A percentile compares a stretch with the other conserved stretches of the same genome.
These are phyloP conservation scores for Sphaceloma murrayae DNA, from an alignment of 2,329 filamentous ascomycete species.

Conservation along the genomic window DNA sequence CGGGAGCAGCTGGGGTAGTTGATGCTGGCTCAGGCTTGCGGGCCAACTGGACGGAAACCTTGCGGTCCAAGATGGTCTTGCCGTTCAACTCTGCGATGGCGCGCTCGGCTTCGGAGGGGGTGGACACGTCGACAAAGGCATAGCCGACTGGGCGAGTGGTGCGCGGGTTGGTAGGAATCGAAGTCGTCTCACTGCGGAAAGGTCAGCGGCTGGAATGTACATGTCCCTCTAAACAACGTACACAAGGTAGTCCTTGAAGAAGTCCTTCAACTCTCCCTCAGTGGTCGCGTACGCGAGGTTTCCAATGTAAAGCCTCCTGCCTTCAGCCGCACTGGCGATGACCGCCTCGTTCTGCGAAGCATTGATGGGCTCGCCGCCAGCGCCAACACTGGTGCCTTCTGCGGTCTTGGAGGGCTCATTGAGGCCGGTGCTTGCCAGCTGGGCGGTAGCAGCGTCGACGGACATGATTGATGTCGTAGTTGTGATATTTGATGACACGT, in stretches of 20 bases:
- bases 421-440: conserved; percentile 56
- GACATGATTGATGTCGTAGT: conserved; percentile 63
- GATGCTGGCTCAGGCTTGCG: conserved; percentile 86
- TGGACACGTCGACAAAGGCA: conserved; percentile 96
- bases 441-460: conserved; percentile 71
- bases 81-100: conserved; percentile 92
- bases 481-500: conserved; percentile 49
- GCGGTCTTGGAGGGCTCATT: conserved; percentile 46
- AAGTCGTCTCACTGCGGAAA: conserved; percentile 78
- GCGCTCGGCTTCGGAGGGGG: conserved; percentile 85
- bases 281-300: conserved; percentile 99
- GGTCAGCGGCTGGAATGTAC: conserved; percentile 22
- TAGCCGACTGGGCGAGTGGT: conserved; percentile 98
- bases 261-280: conserved; percentile 99
- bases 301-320: conserved; percentile 98
- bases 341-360: conserved; percentile 77
- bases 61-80: conserved; percentile 95
- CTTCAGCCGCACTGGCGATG: conserved; percentile 94
- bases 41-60: conserved; percentile 97
- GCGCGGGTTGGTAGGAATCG: conserved; percentile 98
- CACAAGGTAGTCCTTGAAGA: conserved; percentile 99
- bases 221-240: conserved; percentile 49
- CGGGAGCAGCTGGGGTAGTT: conserved; percentile 66
- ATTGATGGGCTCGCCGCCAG: conserved; percentile 51
- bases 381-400: conserved; percentile 44